Evolutionary conservation across 495 filamentous ascomycete genomes (phyloP), one percentile per base, ranked within the genome.

Genomic region (Talaromyces ruber): DNA sequence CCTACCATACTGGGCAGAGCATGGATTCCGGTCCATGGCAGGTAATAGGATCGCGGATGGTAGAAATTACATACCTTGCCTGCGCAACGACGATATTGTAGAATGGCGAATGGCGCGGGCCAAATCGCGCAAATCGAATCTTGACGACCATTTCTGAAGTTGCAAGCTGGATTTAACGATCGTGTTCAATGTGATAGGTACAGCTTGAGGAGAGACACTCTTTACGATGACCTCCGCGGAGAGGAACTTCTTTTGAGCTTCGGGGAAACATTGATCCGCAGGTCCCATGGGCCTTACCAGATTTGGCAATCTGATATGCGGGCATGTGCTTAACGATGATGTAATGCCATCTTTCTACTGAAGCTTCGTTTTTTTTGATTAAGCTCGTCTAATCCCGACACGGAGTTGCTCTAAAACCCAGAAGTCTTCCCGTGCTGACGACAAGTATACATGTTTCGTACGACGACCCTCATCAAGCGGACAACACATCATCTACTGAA

Each of bases 51-150:
- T 45, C 16, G 6, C 39, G 63, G 29, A n/a, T 16, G 59, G 56
- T 53, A 62, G 39, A 52, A 47, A 47, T 61, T 47, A 73, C 78
- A 61, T 84, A 96, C 93, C 93, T 85, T n/a, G 94, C 93, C 64
- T 98, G 93, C 24, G 91, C 83, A 62, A 98, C 91, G 59, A 98
- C 91, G 64, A 98, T 96, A 78, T 98, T 98, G 82, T 95, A 98
- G 70, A 96, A 88, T 3, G 94, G 93, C 26, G 81, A 68, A 72
- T 93, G 90, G 60, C 80, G 85, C 76, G 89, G 89, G 66, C 95
- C 94, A 72, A 98, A 96, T 79, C 94, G 94, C 56, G 94, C 88
- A 67, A 98, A 83, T 58, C 94, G 88, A 72, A 98, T 92, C 70
- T 87, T 89, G 66, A 98, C 81, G 59, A 98, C 95, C 94, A 98